A percentile compares a stretch with the other conserved stretches of the same genome.
Conservation (phyloP, 169 alveolate species). For the Miamiensis avidus region DNA sequence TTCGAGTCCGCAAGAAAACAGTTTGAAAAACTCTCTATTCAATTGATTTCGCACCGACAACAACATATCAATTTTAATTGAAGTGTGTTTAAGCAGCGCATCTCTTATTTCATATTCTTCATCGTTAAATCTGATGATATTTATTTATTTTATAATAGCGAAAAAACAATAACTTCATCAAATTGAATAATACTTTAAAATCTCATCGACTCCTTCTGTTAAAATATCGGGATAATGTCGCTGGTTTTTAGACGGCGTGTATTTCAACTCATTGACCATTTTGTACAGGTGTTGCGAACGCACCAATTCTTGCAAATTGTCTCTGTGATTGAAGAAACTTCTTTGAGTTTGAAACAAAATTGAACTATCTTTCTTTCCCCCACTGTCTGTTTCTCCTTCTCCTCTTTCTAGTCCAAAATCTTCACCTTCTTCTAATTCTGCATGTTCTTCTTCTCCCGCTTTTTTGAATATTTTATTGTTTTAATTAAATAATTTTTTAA, state of each 20-base stretch:
- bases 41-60: not conserved
- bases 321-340: constrained; percentile 20
- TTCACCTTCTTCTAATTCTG: not conserved
- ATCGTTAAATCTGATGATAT: not conserved
- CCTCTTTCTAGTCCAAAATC: no score
- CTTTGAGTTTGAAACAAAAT: not conserved
- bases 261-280: constrained; percentile 17
- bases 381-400: no score
- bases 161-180: no score
- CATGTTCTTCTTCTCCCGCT: not conserved
- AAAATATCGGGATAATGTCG: constrained; percentile 17
- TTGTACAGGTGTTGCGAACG: constrained; percentile 11
- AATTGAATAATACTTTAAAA: not conserved
- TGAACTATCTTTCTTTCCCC: no score
- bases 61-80: not conserved
- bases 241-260: constrained; percentile 2
- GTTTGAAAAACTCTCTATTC: not conserved
- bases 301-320: not conserved
- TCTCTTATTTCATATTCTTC: constrained; percentile 21
- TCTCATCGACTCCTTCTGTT: constrained; percentile 14
- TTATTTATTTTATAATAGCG: no score
- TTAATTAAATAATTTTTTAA: no score
- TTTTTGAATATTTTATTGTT: not conserved
- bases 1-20: not conserved
- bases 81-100: constrained; percentile 5